These are phyloP conservation scores for Arthrobotrys pseudoclavata DNA, from an alignment of 2,329 filamentous ascomycete genomes.

Conservation along the genomic window DNA sequence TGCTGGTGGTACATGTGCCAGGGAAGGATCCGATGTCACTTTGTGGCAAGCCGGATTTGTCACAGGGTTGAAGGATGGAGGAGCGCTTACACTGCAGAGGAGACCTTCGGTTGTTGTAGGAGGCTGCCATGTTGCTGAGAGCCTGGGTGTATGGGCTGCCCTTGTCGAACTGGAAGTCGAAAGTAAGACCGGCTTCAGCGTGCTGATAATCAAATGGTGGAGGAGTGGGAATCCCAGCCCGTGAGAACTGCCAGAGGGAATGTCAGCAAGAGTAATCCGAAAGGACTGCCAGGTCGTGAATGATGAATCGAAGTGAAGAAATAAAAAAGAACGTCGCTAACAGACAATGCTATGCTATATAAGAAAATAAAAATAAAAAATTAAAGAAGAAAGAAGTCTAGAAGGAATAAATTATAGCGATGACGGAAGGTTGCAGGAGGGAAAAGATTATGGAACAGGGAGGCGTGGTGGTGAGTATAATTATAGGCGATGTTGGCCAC, in stretches of 20 bases:
- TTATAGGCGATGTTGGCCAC: constrained; percentile 37
- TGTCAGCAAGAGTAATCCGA: constrained; percentile 57
- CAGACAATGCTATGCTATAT: constrained; percentile 12
- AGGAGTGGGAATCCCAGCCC: constrained; percentile 60
- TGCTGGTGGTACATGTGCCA: constrained; percentile 12
- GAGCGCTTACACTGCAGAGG: constrained; percentile 58
- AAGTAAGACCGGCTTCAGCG: constrained; percentile 52
- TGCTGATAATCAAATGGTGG: constrained; percentile 57
- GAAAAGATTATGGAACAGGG: not conserved
- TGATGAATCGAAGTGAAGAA: constrained; percentile 27
- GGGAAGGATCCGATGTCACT: constrained; percentile 52
- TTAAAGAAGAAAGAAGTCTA: constrained; percentile 10
- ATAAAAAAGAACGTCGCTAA: constrained; percentile 39
- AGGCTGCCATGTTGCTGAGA: constrained; percentile 59
- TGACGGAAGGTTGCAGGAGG: constrained; percentile 19
- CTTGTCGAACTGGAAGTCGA: constrained; percentile 60
- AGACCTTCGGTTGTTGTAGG: constrained; percentile 56
- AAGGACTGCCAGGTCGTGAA: constrained; percentile 4
- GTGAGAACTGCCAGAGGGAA: constrained; percentile 53
- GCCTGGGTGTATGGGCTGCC: constrained; percentile 49
- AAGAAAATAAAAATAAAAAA: constrained; percentile 7
- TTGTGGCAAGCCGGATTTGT: constrained; percentile 53
- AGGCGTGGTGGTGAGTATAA: constrained; percentile 9
- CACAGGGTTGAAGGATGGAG: constrained; percentile 45
- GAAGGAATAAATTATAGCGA: constrained; percentile 13